Percentiles rank a stretch among this genome's conserved stretches.
These are phyloP conservation scores for Geotrichum aggregatum DNA, from an alignment of 1,139 yeast genomes.

Conservation along the genomic window DNA sequence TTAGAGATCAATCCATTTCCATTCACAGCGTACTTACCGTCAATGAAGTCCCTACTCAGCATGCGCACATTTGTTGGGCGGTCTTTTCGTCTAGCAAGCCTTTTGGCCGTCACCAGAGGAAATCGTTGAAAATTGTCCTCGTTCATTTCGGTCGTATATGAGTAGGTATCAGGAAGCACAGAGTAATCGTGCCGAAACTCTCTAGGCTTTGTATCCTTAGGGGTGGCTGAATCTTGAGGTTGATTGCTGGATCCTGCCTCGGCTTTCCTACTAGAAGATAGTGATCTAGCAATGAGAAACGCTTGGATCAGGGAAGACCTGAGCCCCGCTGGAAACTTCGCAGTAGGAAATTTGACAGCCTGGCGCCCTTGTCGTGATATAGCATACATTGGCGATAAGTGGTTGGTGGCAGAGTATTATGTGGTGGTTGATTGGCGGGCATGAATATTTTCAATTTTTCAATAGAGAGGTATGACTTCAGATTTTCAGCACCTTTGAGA, in stretches of 20 bases:
- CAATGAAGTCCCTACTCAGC: slow-evolving; percentile 74
- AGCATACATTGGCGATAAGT: neutral
- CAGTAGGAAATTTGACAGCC: neutral
- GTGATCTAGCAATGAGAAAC: neutral
- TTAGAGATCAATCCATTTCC: neutral
- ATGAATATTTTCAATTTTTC: neutral
- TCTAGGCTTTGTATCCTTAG: neutral
- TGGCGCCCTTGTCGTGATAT: slow-evolving; percentile 2
- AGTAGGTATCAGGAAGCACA: slow-evolving; percentile 35
- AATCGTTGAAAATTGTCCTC: slow-evolving; percentile 43
- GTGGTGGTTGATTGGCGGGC: neutral
- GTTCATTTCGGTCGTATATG: slow-evolving; percentile 35
- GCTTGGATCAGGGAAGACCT: neutral
- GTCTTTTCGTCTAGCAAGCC: slow-evolving; percentile 44
- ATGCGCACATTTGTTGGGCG: slow-evolving; percentile 66
- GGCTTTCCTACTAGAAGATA: neutral
- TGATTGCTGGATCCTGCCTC: neutral
- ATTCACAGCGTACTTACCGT: slow-evolving; percentile 30
- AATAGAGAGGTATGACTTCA: neutral
- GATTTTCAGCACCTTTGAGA: neutral
- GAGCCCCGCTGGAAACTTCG: neutral
- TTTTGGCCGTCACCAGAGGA: slow-evolving; percentile 48
- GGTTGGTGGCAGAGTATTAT: slow-evolving; percentile 2
- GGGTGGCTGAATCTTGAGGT: neutral
- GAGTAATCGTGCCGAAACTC: slow-evolving; percentile 34